Evolutionary conservation across 2,329 filamentous ascomycete genomes (phyloP), one percentile per base, ranked within the genome.

Genomic region (Cercospora berteroae): DNA sequence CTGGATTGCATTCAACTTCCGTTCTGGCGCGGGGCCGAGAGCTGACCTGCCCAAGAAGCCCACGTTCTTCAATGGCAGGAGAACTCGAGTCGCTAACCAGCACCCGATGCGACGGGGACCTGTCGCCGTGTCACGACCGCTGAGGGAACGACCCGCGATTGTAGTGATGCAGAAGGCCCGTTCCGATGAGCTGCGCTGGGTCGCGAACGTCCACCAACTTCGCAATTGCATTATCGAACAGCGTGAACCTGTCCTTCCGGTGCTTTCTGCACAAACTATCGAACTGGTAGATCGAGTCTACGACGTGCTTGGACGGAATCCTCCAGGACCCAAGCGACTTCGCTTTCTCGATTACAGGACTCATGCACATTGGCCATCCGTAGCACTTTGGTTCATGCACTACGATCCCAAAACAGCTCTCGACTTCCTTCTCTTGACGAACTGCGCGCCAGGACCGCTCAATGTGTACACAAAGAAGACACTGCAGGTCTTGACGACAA

Each of bases 391-490:
- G 80, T 72, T 83, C 20, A 70, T 86, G 29, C 72, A 79, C 39
- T 73, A 83, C 68, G 77, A 79, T 36, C 80, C 80, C 7, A 68
- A 75, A 29, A 69, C 75, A 31, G 74, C 80, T 10, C 68, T 82
- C 33, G 74, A 78, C 1, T 83, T 85, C 69, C 71, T 87, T 20
- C 69, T 78, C 23, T 77, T 78, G 6, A 82, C 80, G 3, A 74
- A 80, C 48, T 52, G 8, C 39, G 23, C 13, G 13, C 27, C 33
- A 6, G 29, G 33, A 20, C 23, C 58, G 18, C 5, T 16, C 29
- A 18, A 18, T 4, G 8, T 20, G 6, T 29, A 52, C 10, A 29
- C 48, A 13, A 55, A 10, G 4, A 18, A 18, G 29, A 69, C 68
- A 23, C 55, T 76, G n/a, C 66, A 65, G n/a, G 63, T 65, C 31